Conservation (phyloP, 495 filamentous ascomycete genomes). For the Penicillium parvum region DNA sequence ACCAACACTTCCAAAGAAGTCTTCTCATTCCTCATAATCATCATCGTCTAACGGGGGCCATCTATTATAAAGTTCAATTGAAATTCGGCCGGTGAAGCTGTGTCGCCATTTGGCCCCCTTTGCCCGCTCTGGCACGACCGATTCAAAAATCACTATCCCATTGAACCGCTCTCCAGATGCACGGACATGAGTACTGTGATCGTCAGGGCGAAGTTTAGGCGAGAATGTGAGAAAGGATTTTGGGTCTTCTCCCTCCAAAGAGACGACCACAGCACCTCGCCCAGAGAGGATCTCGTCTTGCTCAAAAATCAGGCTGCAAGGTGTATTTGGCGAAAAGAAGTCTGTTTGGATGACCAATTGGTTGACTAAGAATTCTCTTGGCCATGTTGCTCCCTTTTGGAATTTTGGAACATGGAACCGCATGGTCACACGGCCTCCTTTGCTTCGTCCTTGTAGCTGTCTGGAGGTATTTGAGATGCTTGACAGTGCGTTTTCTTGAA, state of each 20-base stretch:
- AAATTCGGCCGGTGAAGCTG: conserved; percentile 3
- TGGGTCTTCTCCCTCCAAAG: conserved; percentile 3
- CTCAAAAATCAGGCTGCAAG: conserved; percentile 1
- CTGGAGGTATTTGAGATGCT: neutral
- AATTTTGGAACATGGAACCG: conserved; percentile 3
- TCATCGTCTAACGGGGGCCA: conserved; percentile 8
- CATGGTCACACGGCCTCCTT: conserved; percentile 3
- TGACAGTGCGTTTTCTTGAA: conserved; percentile 1
- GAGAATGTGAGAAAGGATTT: conserved; percentile 8
- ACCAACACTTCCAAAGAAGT: conserved; percentile 5
- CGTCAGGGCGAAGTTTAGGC: neutral
- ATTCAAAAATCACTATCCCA: conserved; percentile 9
- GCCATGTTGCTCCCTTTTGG: conserved; percentile 1
- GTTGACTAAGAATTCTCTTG: neutral
- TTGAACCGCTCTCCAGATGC: conserved; percentile 1
- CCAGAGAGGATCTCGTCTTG: conserved; percentile 8
- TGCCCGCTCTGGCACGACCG: neutral
- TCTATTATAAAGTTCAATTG: conserved; percentile 8
- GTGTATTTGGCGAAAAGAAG: conserved; percentile 5
- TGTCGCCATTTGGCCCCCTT: conserved; percentile 6
- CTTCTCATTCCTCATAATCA: conserved; percentile 8
- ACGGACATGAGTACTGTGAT: conserved; percentile 2
- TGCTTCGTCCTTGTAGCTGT: conserved; percentile 2
- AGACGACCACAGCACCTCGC: conserved; percentile 9
- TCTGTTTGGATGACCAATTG: conserved; percentile 1